Evolutionary conservation across 2,329 filamentous ascomycete genomes (phyloP).

Genomic region (Talaromyces sp.): DNA sequence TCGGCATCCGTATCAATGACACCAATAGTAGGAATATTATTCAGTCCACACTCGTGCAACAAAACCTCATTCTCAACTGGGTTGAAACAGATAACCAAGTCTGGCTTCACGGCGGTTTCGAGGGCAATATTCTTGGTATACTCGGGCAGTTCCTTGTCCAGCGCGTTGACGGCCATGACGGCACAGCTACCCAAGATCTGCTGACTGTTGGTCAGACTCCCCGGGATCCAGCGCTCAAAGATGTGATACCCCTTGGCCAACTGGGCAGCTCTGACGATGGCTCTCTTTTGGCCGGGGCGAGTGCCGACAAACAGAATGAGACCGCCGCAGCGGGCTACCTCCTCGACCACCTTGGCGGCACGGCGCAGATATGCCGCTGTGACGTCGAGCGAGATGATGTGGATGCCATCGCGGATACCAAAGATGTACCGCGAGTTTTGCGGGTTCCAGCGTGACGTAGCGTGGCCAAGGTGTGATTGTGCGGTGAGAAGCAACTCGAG

Average conservation of each 20-base stretch:
- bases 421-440: constrained; percentile 92
- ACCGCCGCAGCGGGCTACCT: constrained; percentile 76
- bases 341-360: constrained; percentile 85
- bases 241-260: constrained; percentile 77
- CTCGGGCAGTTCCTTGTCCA: constrained; percentile 60
- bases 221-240: constrained; percentile 89
- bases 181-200: constrained; percentile 70
- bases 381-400: constrained; percentile 87
- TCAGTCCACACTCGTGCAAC: constrained; percentile 83
- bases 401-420: constrained; percentile 79
- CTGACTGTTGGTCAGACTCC: constrained; percentile 87
- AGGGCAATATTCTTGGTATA: constrained; percentile 63
- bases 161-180: constrained; percentile 71
- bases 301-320: constrained; percentile 89
- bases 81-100: constrained; percentile 89
- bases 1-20: constrained; percentile 91
- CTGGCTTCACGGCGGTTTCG: constrained; percentile 68
- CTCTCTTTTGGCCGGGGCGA: constrained; percentile 71
- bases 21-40: constrained; percentile 89
- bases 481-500: constrained; percentile 86
- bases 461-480: constrained; percentile 85
- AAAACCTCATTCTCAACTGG: constrained; percentile 87
- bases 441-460: constrained; percentile 89
- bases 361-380: constrained; percentile 87
- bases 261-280: constrained; percentile 75